Base-by-base conservation (phyloP, 768 basidiomycete genomes). In the Mycena vulgaris region DNA sequence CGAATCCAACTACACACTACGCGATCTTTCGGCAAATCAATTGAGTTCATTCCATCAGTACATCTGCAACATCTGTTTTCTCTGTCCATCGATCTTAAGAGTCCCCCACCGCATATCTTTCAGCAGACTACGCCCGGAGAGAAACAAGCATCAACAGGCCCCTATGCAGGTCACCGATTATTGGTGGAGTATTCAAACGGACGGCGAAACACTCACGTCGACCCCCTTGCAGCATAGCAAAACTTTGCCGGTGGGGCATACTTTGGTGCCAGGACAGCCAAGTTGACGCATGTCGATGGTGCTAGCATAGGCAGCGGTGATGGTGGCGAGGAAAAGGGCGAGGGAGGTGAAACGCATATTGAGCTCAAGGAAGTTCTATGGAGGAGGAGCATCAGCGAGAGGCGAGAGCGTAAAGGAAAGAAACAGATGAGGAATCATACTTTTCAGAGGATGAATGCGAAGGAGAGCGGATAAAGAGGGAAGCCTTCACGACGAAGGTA, bases 261-360 rank as follows among this genome's bases (percentile, higher is more conserved):
- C 37, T 42, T 53, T 63, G 37, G 62, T 63, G 9, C 62, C 62
- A 53, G 35, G 62, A 53, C 62, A 63, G 48, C 62, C 62, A n/a
- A n/a, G n/a, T 53, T 63, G 62, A 63, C 62, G 49, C 6, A n/a
- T 53, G 52, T 63, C 49, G 51, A 63, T 63, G 37, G 62, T 53
- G 17, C 62, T 37, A 25, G 62, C 62, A 42, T 63, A 63, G 25
- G 62, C 49, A 42, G 51, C 49, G 14, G 62, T 63, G 49, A 39
- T n/a, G 35, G 49, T 21, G 62, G n/a, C 37, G 62, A 63, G 49
- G 49, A 63, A 52, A 53, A 16, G 28, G 51, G 19, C 39, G 48
- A 63, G 5, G 37, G 25, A 2, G 51, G 62, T 63, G 62, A 63
- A 53, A 53, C 60, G 60, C 62, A 63, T 63, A 61, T 61, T 61